Percentiles rank a stretch among this genome's conserved stretches.
Evolutionary conservation across 352 stramenopile genomes (phyloP).

Genomic region (Globisporangium carolinianum): DNA sequence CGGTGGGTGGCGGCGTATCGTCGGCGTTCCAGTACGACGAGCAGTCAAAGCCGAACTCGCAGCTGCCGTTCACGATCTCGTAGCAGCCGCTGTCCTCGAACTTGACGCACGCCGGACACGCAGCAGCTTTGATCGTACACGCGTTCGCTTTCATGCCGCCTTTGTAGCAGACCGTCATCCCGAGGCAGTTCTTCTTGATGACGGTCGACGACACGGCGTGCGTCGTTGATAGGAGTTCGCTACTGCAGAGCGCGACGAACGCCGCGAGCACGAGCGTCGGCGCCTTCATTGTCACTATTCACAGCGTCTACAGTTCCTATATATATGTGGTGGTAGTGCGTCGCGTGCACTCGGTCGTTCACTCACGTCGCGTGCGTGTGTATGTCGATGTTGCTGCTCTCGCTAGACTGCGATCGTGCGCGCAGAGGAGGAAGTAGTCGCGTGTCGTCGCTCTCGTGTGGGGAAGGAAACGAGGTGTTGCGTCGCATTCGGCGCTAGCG

Average conservation of each 20-base stretch:
- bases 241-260: not conserved
- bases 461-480: too few species aligned
- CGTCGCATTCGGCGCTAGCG: not conserved
- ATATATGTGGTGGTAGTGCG: too few species aligned
- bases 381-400: too few species aligned
- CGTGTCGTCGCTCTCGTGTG: too few species aligned
- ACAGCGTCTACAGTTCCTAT: too few species aligned
- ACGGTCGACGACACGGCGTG: slow-evolving; percentile 4
- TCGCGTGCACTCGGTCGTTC: too few species aligned
- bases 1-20: slow-evolving; percentile 7
- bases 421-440: too few species aligned
- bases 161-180: slow-evolving; percentile 24
- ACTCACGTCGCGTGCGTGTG: too few species aligned
- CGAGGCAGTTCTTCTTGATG: slow-evolving; percentile 15
- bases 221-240: not conserved
- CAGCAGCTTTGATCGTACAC: slow-evolving; percentile 18
- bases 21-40: slow-evolving; percentile 10
- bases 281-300: slow-evolving; percentile 8
- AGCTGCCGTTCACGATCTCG: slow-evolving; percentile 11
- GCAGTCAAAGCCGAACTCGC: slow-evolving; percentile 28
- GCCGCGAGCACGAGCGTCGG: slow-evolving; percentile 7
- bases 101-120: slow-evolving; percentile 28
- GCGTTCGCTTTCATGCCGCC: slow-evolving; percentile 4
- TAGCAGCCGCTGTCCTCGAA: slow-evolving; percentile 28
- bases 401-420: too few species aligned